Evolutionary conservation across 345 rosid genomes (phyloP).

Genomic region (Capsella bursapastoris): DNA sequence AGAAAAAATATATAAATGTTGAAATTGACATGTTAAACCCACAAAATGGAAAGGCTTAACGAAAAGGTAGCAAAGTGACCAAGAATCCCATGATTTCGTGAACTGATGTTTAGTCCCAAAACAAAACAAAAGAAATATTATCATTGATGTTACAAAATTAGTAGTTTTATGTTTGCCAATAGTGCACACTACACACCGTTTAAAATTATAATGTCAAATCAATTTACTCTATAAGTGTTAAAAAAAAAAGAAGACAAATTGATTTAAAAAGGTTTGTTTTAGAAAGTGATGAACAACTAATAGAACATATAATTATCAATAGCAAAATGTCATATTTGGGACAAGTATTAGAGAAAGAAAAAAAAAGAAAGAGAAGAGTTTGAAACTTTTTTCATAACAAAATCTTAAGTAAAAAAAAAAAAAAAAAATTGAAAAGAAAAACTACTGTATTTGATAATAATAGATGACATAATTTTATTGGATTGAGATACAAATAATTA

Average conservation of each 20-base stretch:
- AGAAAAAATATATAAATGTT: background rate
- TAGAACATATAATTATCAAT: too few species aligned
- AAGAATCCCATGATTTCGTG: conserved; percentile 35
- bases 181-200: background rate
- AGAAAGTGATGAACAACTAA: background rate
- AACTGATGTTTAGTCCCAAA: background rate
- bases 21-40: conserved; percentile 9
- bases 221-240: too few species aligned
- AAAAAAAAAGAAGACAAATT: too few species aligned
- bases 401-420: background rate
- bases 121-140: too few species aligned
- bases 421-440: background rate
- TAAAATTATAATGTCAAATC: too few species aligned
- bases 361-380: background rate
- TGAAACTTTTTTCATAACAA: background rate
- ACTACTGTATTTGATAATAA: background rate
- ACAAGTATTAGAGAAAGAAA: too few species aligned
- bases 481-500: background rate
- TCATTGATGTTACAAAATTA: too few species aligned
- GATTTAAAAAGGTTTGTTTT: too few species aligned
- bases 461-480: background rate
- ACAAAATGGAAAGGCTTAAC: conserved; percentile 20
- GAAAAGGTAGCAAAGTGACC: conserved; percentile 24
- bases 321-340: background rate
- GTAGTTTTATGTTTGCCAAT: background rate